These are phyloP conservation scores for Phytopythium helicoides DNA, from an alignment of 352 stramenopile species.

Conservation along the genomic window DNA sequence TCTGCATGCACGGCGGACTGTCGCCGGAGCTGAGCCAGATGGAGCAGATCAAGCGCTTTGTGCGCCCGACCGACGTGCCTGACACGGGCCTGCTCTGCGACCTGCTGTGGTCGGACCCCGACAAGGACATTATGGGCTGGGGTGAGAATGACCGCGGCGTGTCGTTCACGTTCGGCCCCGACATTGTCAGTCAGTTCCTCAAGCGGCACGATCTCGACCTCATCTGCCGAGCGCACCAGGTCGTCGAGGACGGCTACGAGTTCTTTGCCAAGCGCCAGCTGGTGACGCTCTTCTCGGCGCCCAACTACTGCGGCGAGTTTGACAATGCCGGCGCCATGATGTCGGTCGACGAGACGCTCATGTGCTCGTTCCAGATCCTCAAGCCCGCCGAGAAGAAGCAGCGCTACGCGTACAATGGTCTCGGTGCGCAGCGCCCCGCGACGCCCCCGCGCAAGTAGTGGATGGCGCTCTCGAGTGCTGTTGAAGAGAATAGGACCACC, in stretches of 20 bases:
- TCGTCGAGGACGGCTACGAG: slow-evolving; percentile 85
- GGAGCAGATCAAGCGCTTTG: slow-evolving; percentile 94
- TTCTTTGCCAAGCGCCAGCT: slow-evolving; percentile 12
- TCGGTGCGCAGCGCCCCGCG: slow-evolving; percentile 54
- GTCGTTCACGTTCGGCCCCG: slow-evolving; percentile 97
- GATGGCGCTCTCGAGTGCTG: background rate
- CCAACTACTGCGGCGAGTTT: slow-evolving; percentile 13
- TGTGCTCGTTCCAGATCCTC: slow-evolving; percentile 72
- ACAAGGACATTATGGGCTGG: slow-evolving; percentile 99
- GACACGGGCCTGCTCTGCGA: slow-evolving; percentile 97
- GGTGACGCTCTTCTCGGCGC: slow-evolving; percentile 8
- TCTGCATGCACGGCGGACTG: slow-evolving; percentile 98
- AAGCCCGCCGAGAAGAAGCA: slow-evolving; percentile 84
- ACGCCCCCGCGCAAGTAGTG: slow-evolving; percentile 56
- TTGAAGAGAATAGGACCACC: slow-evolving; percentile 4
- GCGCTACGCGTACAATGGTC: slow-evolving; percentile 64
- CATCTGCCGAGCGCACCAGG: slow-evolving; percentile 96
- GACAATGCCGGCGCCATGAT: slow-evolving; percentile 85
- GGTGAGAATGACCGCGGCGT: slow-evolving; percentile 98
- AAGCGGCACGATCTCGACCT: slow-evolving; percentile 97
- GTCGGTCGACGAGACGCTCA: slow-evolving; percentile 69
- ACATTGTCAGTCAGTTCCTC: slow-evolving; percentile 98
- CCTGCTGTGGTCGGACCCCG: slow-evolving; percentile 98
- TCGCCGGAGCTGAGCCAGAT: slow-evolving; percentile 93
- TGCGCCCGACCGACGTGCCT: slow-evolving; percentile 89